Percentiles rank a stretch among this genome's conserved stretches.
Evolutionary conservation across 2,329 filamentous ascomycete species (phyloP).

Genomic region (Fusarium nematophilum): DNA sequence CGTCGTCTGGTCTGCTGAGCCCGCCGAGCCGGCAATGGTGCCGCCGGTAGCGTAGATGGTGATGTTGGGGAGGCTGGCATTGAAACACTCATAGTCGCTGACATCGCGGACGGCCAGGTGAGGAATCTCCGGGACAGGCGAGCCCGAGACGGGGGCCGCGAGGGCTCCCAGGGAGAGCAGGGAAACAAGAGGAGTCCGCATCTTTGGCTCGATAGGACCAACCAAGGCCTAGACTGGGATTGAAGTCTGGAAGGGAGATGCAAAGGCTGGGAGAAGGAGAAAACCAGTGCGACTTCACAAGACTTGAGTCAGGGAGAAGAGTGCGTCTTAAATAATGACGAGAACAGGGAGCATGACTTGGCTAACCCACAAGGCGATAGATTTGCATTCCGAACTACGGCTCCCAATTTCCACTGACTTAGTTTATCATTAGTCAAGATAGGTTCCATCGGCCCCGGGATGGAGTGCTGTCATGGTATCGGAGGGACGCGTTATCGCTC

Average conservation of each 20-base stretch:
- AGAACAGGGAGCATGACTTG: not conserved
- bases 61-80: constrained; percentile 59
- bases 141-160: constrained; percentile 18
- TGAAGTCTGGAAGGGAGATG: not conserved
- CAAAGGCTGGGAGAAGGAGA: not conserved
- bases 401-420: constrained; percentile 19
- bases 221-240: not conserved
- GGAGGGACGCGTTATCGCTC: not conserved
- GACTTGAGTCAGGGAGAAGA: not conserved
- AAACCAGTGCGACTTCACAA: not conserved
- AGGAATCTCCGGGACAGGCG: constrained; percentile 23
- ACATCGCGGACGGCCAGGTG: constrained; percentile 13
- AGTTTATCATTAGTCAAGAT: constrained; percentile 31
- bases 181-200: constrained; percentile 23
- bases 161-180: constrained; percentile 19
- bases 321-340: constrained; percentile 18
- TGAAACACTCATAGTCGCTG: constrained; percentile 32
- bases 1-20: constrained; percentile 56
- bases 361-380: not conserved
- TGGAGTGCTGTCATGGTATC: constrained; percentile 13
- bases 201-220: constrained; percentile 8
- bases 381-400: constrained; percentile 9
- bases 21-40: constrained; percentile 65
- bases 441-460: constrained; percentile 1
- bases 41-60: constrained; percentile 68